These are phyloP conservation scores for Arachis stenosperma DNA, from an alignment of 306 rosid genomes.

Conservation along the genomic window DNA sequence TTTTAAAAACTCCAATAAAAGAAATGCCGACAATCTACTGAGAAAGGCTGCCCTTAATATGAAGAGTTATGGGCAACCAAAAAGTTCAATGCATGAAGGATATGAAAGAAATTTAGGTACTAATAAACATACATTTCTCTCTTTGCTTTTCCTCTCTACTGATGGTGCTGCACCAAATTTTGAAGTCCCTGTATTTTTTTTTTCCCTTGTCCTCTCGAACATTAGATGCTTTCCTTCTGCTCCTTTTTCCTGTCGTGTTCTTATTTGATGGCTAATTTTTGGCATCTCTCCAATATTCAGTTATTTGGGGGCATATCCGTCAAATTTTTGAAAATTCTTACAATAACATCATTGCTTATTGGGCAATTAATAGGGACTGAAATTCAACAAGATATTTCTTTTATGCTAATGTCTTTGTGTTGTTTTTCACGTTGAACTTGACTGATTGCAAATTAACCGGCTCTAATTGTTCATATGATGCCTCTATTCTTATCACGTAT, in stretches of 20 bases:
- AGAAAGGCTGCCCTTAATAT: constrained; percentile 72
- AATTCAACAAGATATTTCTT: too few relatives aligned
- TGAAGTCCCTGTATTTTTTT: not conserved
- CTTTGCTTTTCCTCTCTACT: constrained; percentile 25
- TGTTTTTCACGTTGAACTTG: constrained; percentile 18
- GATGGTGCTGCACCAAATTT: too few relatives aligned
- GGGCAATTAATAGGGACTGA: too few relatives aligned
- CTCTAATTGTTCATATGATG: constrained; percentile 3
- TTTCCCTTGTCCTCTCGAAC: constrained; percentile 27
- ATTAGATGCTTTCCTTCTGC: constrained; percentile 9
- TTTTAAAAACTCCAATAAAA: constrained; percentile 50
- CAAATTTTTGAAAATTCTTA: constrained; percentile 20
- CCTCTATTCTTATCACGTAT: constrained; percentile 31
- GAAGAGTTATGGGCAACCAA: constrained; percentile 71
- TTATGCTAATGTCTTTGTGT: not conserved
- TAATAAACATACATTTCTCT: constrained; percentile 46
- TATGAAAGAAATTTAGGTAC: constrained; percentile 64
- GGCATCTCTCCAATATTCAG: constrained; percentile 7
- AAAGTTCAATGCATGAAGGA: constrained; percentile 56
- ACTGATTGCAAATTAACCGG: constrained; percentile 13
- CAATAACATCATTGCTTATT: not conserved
- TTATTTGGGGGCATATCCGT: constrained; percentile 26
- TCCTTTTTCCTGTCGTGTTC: constrained; percentile 2
- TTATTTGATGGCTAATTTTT: constrained; percentile 9
- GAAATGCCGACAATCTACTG: constrained; percentile 70